These are phyloP conservation scores for Clavispora santaluciae DNA, from an alignment of 805 yeast species.

Conservation along the genomic window DNA sequence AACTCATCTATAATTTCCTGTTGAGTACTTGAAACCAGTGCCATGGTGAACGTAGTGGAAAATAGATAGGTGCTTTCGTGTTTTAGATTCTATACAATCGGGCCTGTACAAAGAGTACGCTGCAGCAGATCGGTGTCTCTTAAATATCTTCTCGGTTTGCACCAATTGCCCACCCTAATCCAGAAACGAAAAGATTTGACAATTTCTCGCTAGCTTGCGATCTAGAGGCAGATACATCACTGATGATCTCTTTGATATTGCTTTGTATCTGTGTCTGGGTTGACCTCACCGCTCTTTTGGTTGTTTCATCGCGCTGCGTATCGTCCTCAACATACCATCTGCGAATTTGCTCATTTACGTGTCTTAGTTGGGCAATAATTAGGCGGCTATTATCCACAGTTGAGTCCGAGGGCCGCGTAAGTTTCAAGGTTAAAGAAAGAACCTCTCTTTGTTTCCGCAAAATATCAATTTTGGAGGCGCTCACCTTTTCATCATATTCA, in stretches of 20 bases:
- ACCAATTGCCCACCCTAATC: conserved; percentile 63
- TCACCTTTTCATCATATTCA: conserved; percentile 13
- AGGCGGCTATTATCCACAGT: conserved; percentile 52
- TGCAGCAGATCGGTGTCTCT: neutral
- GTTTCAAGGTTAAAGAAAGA: conserved; percentile 45
- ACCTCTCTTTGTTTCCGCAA: conserved; percentile 51
- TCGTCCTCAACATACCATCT: conserved; percentile 14
- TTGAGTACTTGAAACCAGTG: conserved; percentile 27
- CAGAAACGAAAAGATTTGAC: conserved; percentile 47
- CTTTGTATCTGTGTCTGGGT: conserved; percentile 17
- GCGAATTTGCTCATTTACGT: conserved; percentile 35
- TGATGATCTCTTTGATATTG: conserved; percentile 22
- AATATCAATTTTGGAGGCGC: conserved; percentile 13
- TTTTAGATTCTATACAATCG: neutral
- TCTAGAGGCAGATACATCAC: conserved; percentile 23
- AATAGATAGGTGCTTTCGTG: neutral
- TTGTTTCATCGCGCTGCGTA: conserved; percentile 10
- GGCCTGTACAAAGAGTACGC: neutral
- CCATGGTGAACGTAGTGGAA: conserved; percentile 12
- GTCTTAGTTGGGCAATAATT: conserved; percentile 62
- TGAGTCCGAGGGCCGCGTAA: conserved; percentile 28
- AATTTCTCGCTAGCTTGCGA: conserved; percentile 43
- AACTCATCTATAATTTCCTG: conserved; percentile 31
- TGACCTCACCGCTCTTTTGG: conserved; percentile 9
- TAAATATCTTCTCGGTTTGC: conserved; percentile 26